phyloP scores from a whole-genome alignment of 345 rosid species.

The Boechera divaricarpa region DNA sequence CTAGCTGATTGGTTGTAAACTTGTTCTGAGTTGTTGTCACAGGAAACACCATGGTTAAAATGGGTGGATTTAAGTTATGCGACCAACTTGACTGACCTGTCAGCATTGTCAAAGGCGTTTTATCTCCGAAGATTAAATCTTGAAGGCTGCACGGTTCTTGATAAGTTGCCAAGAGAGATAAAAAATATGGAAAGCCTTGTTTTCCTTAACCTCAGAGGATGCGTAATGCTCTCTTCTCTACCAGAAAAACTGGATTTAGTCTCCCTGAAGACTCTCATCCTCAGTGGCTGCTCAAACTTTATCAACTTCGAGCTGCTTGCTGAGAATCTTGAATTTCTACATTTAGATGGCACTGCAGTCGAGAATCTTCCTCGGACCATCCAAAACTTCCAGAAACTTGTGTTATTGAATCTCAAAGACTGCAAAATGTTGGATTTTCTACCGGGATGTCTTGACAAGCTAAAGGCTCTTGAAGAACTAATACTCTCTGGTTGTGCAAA shows the following conservation, averaged over 20 bases:
- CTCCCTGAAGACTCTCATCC: constrained; percentile 22
- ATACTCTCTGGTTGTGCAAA: constrained; percentile 15
- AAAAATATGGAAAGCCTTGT: constrained; percentile 19
- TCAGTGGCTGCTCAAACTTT: background rate
- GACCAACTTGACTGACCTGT: too few relatives aligned
- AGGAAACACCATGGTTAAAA: too few relatives aligned
- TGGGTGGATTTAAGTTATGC: too few relatives aligned
- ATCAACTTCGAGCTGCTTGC: too few relatives aligned
- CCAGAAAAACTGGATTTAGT: background rate
- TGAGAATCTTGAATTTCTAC: too few relatives aligned
- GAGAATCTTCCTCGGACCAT: too few relatives aligned
- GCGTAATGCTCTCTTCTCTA: background rate
- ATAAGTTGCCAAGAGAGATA: background rate
- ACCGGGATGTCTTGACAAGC: constrained; percentile 1
- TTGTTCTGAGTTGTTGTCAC: too few relatives aligned
- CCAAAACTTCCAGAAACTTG: too few relatives aligned
- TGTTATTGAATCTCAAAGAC: too few relatives aligned
- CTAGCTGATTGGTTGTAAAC: too few relatives aligned
- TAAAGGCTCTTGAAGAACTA: constrained; percentile 23
- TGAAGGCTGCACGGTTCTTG: constrained; percentile 23
- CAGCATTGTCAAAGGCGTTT: too few relatives aligned
- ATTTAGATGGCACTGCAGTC: too few relatives aligned
- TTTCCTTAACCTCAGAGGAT: background rate
- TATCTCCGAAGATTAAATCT: constrained; percentile 27
- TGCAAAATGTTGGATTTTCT: background rate